These are phyloP conservation scores for Sanguinoderma infundibulare DNA, from an alignment of 1,284 basidiomycete species.

Conservation along the genomic window DNA sequence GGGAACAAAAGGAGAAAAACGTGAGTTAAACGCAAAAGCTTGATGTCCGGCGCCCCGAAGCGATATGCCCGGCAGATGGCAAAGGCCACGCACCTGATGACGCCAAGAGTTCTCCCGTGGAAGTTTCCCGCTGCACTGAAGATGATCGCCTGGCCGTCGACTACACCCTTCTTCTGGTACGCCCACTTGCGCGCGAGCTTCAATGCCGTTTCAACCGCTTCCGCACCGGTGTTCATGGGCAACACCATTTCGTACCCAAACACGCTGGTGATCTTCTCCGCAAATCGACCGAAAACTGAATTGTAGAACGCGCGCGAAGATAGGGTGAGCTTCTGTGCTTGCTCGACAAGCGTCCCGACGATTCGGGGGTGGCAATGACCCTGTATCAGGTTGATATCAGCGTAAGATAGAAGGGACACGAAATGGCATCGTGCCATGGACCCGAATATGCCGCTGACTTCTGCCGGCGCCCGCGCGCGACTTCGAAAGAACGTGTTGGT, in stretches of 20 bases:
- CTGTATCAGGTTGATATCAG: conserved; percentile 39
- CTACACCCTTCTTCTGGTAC: conserved; percentile 86
- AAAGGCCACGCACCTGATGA: conserved; percentile 66
- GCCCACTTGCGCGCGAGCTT: conserved; percentile 94
- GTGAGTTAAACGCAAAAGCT: conserved; percentile 21
- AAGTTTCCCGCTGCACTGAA: conserved; percentile 92
- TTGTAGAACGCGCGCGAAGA: conserved; percentile 98
- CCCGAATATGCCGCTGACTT: neutral
- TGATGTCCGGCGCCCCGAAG: conserved; percentile 14
- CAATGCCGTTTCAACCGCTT: conserved; percentile 91
- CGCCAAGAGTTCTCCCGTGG: conserved; percentile 92
- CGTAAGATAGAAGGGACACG: neutral
- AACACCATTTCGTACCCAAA: conserved; percentile 95
- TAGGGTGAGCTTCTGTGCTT: conserved; percentile 91
- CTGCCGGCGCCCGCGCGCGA: neutral
- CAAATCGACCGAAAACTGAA: conserved; percentile 88
- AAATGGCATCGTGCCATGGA: neutral
- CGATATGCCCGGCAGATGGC: conserved; percentile 7
- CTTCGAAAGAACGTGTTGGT: neutral
- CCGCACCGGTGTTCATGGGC: conserved; percentile 99
- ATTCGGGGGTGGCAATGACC: conserved; percentile 97
- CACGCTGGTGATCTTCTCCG: conserved; percentile 83
- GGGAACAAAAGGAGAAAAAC: conserved; percentile 7
- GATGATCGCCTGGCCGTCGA: conserved; percentile 87
- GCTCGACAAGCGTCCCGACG: conserved; percentile 80